Percentiles rank a stretch among this genome's conserved stretches.
Evolutionary conservation across 2,329 filamentous ascomycete genomes (phyloP).

Genomic region (Zarea fungicola): DNA sequence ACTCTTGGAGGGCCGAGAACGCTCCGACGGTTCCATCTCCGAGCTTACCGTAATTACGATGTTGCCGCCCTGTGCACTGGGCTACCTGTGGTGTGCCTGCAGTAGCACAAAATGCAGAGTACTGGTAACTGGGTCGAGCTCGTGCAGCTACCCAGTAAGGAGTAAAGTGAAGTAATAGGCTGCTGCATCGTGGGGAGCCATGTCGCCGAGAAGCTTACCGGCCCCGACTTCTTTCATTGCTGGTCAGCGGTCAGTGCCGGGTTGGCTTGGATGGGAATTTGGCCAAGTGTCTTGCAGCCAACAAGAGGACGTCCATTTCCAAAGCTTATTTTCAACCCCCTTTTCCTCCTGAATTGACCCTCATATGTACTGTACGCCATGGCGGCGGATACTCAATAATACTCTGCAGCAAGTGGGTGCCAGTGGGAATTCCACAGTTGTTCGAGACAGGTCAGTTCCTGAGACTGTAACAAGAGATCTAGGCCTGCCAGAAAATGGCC

Average conservation of each 20-base stretch:
- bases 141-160: too few species aligned
- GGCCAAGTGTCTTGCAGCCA: background rate
- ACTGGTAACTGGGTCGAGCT: too few species aligned
- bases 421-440: constrained; percentile 7
- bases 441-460: too few species aligned
- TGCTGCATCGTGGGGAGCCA: too few species aligned
- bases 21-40: constrained; percentile 4
- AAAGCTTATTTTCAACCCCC: background rate
- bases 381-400: background rate
- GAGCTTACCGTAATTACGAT: constrained; percentile 9
- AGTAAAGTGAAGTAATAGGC: background rate
- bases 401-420: constrained; percentile 5
- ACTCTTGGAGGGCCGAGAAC: too few species aligned
- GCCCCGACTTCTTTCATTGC: too few species aligned
- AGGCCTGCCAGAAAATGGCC: background rate
- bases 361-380: background rate
- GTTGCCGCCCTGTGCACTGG: background rate
- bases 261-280: too few species aligned
- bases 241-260: too few species aligned
- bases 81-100: background rate
- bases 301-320: constrained; percentile 1
- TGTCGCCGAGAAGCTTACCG: too few species aligned
- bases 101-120: background rate
- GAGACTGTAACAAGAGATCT: constrained; percentile 3
- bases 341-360: background rate